Evolutionary conservation across 2,329 filamentous ascomycete species (phyloP).

Genomic region (Penicillium hordei): DNA sequence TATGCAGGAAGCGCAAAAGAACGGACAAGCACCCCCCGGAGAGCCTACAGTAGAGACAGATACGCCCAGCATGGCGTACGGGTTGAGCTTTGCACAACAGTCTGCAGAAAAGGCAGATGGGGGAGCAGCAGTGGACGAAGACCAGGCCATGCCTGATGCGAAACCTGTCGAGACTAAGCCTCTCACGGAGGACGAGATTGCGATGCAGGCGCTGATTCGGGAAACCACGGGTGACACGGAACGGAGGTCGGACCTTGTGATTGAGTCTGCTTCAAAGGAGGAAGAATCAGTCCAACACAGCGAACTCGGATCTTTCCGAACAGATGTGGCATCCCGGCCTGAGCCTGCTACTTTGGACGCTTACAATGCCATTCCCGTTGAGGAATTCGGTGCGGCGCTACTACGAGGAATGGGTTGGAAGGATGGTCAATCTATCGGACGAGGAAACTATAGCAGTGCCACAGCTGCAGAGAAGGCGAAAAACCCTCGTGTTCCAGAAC

Average conservation of each 20-base stretch:
- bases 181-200: conserved; percentile 61
- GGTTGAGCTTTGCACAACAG: conserved; percentile 52
- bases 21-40: conserved; percentile 33
- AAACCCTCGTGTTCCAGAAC: conserved; percentile 65
- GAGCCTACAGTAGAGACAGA: conserved; percentile 49
- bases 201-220: conserved; percentile 66
- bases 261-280: conserved; percentile 41
- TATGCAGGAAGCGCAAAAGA: conserved; percentile 44
- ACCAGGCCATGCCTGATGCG: conserved; percentile 33
- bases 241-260: conserved; percentile 53
- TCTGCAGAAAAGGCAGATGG: conserved; percentile 17
- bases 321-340: conserved; percentile 70
- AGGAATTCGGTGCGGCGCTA: conserved; percentile 89
- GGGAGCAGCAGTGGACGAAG: conserved; percentile 23
- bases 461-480: conserved; percentile 47
- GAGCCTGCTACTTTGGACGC: conserved; percentile 75
- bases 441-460: conserved; percentile 51
- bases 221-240: conserved; percentile 48
- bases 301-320: conserved; percentile 62
- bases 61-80: conserved; percentile 53
- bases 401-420: conserved; percentile 97
- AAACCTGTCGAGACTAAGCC: conserved; percentile 30
- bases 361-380: conserved; percentile 85
- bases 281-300: conserved; percentile 31
- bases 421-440: conserved; percentile 60